Evolutionary conservation across 169 alveolate genomes (phyloP).

Genomic region (Plasmodium adleri): DNA sequence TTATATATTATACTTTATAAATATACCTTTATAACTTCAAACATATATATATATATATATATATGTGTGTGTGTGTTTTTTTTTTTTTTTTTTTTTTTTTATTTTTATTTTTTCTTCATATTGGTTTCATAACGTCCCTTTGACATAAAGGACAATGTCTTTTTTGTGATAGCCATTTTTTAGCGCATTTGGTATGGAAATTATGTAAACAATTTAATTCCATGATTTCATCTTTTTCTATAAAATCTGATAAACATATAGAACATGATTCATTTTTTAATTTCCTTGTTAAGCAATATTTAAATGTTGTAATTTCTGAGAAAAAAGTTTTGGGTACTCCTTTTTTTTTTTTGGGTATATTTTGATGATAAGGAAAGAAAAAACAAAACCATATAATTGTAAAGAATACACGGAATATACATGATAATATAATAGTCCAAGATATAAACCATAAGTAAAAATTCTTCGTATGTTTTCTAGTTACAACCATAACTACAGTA

Average conservation of each 20-base stretch:
- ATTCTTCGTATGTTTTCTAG: constrained; percentile 61
- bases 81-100: too few species aligned
- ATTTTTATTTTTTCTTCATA: neutral
- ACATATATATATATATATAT: constrained; percentile 4
- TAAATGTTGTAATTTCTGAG: constrained; percentile 55
- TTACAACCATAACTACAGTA: constrained; percentile 70
- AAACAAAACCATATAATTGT: constrained; percentile 74
- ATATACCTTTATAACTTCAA: neutral
- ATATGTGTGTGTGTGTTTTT: neutral
- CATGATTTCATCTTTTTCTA: constrained; percentile 77
- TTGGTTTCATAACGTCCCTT: constrained; percentile 67
- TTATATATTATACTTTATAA: constrained; percentile 3
- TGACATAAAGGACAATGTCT: constrained; percentile 83
- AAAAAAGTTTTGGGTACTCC: constrained; percentile 62
- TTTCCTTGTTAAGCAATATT: constrained; percentile 57
- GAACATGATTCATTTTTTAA: constrained; percentile 79
- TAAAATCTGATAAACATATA: constrained; percentile 83
- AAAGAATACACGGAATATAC: constrained; percentile 69
- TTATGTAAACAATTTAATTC: constrained; percentile 81
- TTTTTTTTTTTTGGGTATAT: constrained; percentile 71
- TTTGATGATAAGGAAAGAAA: constrained; percentile 72
- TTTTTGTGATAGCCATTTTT: constrained; percentile 82
- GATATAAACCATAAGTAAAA: constrained; percentile 72
- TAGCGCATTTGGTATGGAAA: constrained; percentile 82
- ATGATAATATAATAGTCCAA: constrained; percentile 69